These are phyloP conservation scores for Metschnikowia continentalis DNA, from an alignment of 805 yeast species.

Conservation along the genomic window DNA sequence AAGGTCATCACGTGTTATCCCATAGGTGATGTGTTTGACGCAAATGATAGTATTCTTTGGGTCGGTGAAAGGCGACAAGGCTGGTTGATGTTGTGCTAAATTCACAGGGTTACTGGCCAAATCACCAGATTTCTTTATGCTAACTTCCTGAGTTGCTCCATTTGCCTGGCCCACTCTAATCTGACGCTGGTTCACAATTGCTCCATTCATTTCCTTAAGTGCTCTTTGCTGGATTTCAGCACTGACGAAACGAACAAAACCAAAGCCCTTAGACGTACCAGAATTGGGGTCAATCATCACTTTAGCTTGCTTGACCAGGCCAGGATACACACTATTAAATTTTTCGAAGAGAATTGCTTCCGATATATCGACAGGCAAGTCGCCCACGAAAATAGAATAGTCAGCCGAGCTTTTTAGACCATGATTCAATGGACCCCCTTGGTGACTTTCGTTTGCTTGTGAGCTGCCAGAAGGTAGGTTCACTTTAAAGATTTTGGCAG, in stretches of 20 bases:
- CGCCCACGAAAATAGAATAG: slow-evolving; percentile 81
- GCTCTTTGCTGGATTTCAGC: slow-evolving; percentile 70
- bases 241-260: slow-evolving; percentile 74
- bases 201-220: slow-evolving; percentile 77
- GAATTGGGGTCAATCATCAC: slow-evolving; percentile 73
- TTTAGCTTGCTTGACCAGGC: slow-evolving; percentile 65
- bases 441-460: neutral
- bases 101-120: slow-evolving; percentile 14
- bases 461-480: slow-evolving; percentile 70
- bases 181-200: slow-evolving; percentile 64
- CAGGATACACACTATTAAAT: slow-evolving; percentile 67
- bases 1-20: slow-evolving; percentile 59
- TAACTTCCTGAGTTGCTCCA: slow-evolving; percentile 18
- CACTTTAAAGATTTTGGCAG: slow-evolving; percentile 52
- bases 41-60: slow-evolving; percentile 75
- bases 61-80: slow-evolving; percentile 65
- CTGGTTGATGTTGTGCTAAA: slow-evolving; percentile 46
- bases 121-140: slow-evolving; percentile 3
- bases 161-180: slow-evolving; percentile 61
- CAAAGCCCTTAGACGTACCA: slow-evolving; percentile 76
- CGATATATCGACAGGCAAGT: slow-evolving; percentile 66
- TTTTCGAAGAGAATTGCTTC: slow-evolving; percentile 61
- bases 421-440: neutral
- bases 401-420: slow-evolving; percentile 28
- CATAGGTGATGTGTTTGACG: slow-evolving; percentile 60